phyloP scores from a whole-genome alignment of 768 basidiomycete genomes.

The Filobasidium wieringae region DNA sequence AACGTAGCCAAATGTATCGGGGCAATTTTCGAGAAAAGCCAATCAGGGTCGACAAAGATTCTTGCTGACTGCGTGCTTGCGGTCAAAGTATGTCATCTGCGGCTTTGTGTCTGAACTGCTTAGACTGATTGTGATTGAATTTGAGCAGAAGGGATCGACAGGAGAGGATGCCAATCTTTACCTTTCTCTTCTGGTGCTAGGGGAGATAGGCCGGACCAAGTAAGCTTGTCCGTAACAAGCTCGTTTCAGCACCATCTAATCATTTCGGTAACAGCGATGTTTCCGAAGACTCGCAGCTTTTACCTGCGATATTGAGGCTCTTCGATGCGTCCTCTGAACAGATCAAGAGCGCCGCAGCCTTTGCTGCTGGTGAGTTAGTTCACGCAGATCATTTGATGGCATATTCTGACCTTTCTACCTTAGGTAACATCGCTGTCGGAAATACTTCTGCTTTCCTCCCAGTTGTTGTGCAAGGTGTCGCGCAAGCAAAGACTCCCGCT shows the following conservation, averaged over 20 bases:
- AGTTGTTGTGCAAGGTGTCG: conserved; percentile 58
- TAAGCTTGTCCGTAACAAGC: not conserved
- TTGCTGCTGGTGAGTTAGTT: conserved; percentile 61
- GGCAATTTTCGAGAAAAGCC: conserved; percentile 61
- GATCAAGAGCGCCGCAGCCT: conserved; percentile 78
- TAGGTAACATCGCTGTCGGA: conserved; percentile 91
- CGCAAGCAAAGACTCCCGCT: conserved; percentile 44
- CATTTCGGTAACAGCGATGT: conserved; percentile 58
- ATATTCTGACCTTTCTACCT: not conserved
- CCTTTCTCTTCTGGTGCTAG: conserved; percentile 74
- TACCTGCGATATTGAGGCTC: conserved; percentile 41
- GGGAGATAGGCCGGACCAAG: conserved; percentile 76
- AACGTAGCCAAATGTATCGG: conserved; percentile 82
- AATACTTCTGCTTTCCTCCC: conserved; percentile 80
- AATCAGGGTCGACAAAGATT: conserved; percentile 62
- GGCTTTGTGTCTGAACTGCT: not conserved
- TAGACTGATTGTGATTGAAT: not conserved
- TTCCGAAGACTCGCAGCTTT: conserved; percentile 51
- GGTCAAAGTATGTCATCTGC: conserved; percentile 50
- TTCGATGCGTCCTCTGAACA: conserved; percentile 66
- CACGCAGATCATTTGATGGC: not conserved
- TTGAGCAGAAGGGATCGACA: conserved; percentile 21
- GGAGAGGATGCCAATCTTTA: conserved; percentile 58
- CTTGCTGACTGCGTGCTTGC: conserved; percentile 74
- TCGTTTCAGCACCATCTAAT: not conserved